These are phyloP conservation scores for Chrysanthemum seticuspe DNA, from an alignment of 129 eudicot genomes.

Conservation along the genomic window DNA sequence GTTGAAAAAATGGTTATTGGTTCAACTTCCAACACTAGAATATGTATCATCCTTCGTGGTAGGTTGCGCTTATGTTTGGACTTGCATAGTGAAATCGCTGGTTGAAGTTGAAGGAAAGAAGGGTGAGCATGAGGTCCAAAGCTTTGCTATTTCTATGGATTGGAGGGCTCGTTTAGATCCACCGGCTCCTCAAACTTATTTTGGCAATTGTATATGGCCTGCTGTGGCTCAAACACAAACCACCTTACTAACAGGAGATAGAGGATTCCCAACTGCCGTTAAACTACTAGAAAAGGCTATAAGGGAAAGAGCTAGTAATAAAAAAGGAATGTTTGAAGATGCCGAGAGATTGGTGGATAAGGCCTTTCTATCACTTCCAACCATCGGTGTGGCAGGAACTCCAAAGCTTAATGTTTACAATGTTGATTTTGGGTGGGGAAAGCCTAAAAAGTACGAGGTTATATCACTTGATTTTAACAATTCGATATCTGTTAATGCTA, in stretches of 20 bases:
- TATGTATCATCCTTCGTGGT: conserved; percentile 38
- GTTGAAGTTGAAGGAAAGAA: neutral
- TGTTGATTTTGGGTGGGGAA: conserved; percentile 56
- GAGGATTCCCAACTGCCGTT: conserved; percentile 31
- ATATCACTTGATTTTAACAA: conserved; percentile 36
- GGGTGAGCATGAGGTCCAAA: conserved; percentile 16
- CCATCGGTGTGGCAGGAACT: conserved; percentile 43
- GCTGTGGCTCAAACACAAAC: neutral
- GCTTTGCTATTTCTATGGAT: conserved; percentile 10
- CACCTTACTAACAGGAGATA: conserved; percentile 11
- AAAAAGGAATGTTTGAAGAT: conserved; percentile 19
- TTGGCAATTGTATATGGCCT: conserved; percentile 34
- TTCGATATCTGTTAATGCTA: conserved; percentile 29
- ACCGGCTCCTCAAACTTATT: conserved; percentile 38
- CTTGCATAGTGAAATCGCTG: conserved; percentile 41
- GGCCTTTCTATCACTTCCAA: neutral
- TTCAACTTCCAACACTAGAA: conserved; percentile 28
- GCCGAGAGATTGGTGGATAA: conserved; percentile 13
- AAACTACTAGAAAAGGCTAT: conserved; percentile 18
- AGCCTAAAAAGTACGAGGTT: conserved; percentile 31
- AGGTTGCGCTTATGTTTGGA: conserved; percentile 41
- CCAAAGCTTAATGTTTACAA: conserved; percentile 30
- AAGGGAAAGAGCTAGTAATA: neutral
- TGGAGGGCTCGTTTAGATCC: conserved; percentile 34
- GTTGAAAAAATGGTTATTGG: conserved; percentile 28